These are phyloP conservation scores for Phytophthora cryptogea DNA, from an alignment of 352 stramenopile species.

Conservation along the genomic window DNA sequence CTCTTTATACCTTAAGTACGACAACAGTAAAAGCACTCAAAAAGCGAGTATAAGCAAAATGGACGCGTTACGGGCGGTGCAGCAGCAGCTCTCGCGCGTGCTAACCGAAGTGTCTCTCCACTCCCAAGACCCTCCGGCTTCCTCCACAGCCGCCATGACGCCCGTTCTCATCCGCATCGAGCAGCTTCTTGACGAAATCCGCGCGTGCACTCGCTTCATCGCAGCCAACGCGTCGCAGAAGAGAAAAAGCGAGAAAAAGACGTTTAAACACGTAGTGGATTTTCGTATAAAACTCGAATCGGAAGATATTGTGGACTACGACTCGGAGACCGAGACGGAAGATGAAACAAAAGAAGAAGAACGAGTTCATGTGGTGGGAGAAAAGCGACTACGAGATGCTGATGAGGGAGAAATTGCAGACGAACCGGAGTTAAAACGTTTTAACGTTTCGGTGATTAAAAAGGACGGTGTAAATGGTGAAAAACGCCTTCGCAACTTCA, in stretches of 20 bases:
- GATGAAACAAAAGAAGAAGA: slow-evolving; percentile 1
- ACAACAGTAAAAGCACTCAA: too few relatives aligned
- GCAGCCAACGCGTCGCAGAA: neutral
- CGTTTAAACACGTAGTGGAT: neutral
- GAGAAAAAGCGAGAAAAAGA: neutral
- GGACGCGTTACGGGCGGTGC: neutral
- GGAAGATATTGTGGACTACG: slow-evolving; percentile 7
- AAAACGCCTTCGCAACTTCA: neutral
- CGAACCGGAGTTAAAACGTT: neutral
- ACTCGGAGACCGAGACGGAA: slow-evolving; percentile 17
- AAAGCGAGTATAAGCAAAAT: neutral
- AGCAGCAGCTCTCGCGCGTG: slow-evolving; percentile 7
- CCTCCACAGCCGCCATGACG: neutral
- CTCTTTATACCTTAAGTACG: too few relatives aligned
- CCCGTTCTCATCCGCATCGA: slow-evolving; percentile 21
- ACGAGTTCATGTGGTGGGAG: neutral
- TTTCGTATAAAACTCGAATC: slow-evolving; percentile 14
- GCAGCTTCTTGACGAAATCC: slow-evolving; percentile 19
- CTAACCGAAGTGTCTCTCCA: neutral
- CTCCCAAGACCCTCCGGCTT: neutral
- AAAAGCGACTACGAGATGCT: slow-evolving; percentile 5
- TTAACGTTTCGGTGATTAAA: neutral
- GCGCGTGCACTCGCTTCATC: slow-evolving; percentile 5
- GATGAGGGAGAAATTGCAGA: slow-evolving; percentile 2
- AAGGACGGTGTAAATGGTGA: neutral